These are phyloP conservation scores for Arachis hypogaea DNA, from an alignment of 306 rosid genomes.

Conservation along the genomic window DNA sequence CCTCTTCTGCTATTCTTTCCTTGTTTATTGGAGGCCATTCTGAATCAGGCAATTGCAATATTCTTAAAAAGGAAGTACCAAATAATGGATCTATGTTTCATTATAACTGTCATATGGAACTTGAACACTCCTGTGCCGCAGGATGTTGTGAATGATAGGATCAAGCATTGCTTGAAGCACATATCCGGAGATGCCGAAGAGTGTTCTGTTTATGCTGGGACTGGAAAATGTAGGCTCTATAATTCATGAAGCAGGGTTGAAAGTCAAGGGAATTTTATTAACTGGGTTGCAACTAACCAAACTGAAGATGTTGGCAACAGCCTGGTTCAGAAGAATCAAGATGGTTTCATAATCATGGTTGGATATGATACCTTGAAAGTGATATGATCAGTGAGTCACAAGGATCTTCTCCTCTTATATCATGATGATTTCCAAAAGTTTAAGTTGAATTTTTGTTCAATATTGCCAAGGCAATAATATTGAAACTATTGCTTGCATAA, in stretches of 20 bases:
- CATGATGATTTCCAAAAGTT: no score
- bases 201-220: conserved; percentile 84
- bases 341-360: conserved; percentile 2
- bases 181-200: conserved; percentile 77
- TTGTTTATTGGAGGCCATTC: not conserved
- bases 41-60: not conserved
- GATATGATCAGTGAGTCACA: not conserved
- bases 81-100: conserved; percentile 6
- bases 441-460: no score
- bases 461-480: no score
- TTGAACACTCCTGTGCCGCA: conserved; percentile 45
- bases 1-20: not conserved
- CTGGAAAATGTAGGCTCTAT: conserved; percentile 74
- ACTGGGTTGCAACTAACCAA: conserved; percentile 21
- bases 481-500: no score
- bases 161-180: conserved; percentile 74
- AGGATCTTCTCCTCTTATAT: not conserved
- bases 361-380: not conserved
- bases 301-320: conserved; percentile 1
- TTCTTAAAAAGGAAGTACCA: not conserved
- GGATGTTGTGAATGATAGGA: conserved; percentile 89
- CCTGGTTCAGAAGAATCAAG: conserved; percentile 4
- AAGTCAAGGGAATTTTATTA: conserved; percentile 25
- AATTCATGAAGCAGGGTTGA: conserved; percentile 13
- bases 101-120: conserved; percentile 31